These are phyloP conservation scores for Fragaria vesca DNA, from an alignment of 306 rosid species.

Conservation along the genomic window DNA sequence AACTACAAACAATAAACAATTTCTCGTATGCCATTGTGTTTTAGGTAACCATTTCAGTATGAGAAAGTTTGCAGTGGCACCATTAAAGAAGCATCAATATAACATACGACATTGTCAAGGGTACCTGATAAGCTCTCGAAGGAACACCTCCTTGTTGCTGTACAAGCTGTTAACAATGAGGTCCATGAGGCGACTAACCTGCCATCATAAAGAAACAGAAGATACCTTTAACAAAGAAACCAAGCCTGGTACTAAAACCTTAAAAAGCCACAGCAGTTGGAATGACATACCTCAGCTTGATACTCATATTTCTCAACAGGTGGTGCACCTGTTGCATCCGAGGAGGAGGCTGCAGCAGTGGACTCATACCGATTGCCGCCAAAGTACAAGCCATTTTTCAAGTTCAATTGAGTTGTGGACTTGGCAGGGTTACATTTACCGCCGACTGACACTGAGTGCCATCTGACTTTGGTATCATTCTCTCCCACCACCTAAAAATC, in stretches of 20 bases:
- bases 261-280: background rate
- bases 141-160: constrained; percentile 96
- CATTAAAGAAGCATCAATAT: background rate
- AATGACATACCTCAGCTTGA: constrained; percentile 80
- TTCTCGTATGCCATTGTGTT: background rate
- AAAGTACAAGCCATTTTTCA: constrained; percentile 34
- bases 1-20: background rate
- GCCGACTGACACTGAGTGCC: constrained; percentile 48
- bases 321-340: constrained; percentile 54
- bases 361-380: constrained; percentile 64
- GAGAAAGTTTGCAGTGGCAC: background rate
- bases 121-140: constrained; percentile 94
- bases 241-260: background rate
- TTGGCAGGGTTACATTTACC: constrained; percentile 35
- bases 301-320: constrained; percentile 75
- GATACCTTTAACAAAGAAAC: background rate
- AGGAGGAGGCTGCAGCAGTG: constrained; percentile 69
- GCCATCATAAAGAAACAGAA: constrained; percentile 23
- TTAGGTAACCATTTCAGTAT: background rate
- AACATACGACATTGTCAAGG: background rate
- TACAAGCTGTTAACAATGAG: constrained; percentile 97
- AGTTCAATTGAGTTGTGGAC: constrained; percentile 25
- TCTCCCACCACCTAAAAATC: constrained; percentile 50
- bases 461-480: constrained; percentile 40
- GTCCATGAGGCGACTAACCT: constrained; percentile 98